Evolutionary conservation across 306 rosid genomes (phyloP).

Genomic region (Abrus pulchellus): DNA sequence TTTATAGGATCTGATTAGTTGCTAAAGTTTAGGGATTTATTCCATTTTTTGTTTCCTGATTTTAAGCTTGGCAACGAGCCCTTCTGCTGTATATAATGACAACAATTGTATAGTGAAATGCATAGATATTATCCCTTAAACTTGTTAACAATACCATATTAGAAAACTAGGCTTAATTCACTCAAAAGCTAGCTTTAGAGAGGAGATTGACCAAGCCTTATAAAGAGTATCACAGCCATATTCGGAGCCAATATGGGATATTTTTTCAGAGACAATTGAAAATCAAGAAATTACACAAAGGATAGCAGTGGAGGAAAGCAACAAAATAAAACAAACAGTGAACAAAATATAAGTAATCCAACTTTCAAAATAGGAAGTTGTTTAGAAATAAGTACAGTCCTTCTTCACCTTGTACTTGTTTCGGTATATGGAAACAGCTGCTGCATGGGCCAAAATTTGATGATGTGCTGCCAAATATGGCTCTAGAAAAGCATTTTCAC

Average conservation of each 20-base stretch:
- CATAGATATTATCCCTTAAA: no score
- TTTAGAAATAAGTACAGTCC: constrained; percentile 13
- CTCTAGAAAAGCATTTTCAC: constrained; percentile 65
- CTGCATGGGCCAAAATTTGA: constrained; percentile 91
- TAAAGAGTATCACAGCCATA: no score
- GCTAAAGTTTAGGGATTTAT: no score
- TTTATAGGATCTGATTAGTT: no score
- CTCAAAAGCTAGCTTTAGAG: no score
- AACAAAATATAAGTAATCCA: constrained; percentile 18
- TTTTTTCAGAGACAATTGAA: background rate
- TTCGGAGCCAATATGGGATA: no score
- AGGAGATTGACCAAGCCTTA: no score
- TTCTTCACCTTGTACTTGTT: constrained; percentile 80
- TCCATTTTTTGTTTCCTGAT: background rate
- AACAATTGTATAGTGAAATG: no score
- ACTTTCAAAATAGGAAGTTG: background rate
- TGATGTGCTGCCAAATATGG: constrained; percentile 87
- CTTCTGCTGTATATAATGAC: no score
- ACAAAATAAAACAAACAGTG: constrained; percentile 17
- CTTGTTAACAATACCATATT: no score
- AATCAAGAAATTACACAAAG: constrained; percentile 22
- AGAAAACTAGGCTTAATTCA: no score
- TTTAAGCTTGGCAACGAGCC: background rate
- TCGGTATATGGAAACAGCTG: constrained; percentile 76
- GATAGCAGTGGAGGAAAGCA: background rate